Evolutionary conservation across 2,329 filamentous ascomycete species (phyloP).

Genomic region (Dactylella cylindrospora): DNA sequence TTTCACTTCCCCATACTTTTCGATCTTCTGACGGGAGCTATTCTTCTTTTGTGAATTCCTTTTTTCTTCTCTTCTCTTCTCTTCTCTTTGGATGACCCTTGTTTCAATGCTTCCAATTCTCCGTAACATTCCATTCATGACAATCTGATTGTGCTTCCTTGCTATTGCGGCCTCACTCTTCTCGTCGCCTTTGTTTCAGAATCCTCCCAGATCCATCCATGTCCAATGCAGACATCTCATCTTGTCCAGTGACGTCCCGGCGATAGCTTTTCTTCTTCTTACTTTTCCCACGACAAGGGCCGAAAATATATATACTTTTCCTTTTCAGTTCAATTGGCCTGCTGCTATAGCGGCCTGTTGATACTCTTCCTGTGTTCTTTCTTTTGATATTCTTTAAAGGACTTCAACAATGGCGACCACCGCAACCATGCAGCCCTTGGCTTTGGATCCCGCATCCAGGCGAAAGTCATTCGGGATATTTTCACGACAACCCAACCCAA

Average conservation of each 20-base stretch:
- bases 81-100: not conserved
- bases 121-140: not conserved
- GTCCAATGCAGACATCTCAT: not conserved
- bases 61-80: no score
- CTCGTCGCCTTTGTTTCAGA: no score
- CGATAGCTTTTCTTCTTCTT: not conserved
- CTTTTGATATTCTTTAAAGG: not conserved
- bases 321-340: not conserved
- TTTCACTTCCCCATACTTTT: no score
- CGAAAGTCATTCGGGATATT: conserved; percentile 41
- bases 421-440: conserved; percentile 41
- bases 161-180: not conserved
- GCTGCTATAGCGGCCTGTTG: not conserved
- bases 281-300: not conserved
- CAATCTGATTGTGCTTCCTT: not conserved
- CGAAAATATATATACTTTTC: not conserved
- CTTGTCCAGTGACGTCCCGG: conserved; percentile 1
- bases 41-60: no score
- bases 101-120: not conserved
- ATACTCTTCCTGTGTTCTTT: not conserved
- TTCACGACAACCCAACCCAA: conserved; percentile 20
- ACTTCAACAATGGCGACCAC: conserved; percentile 18
- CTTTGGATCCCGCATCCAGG: conserved; percentile 36
- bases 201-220: no score
- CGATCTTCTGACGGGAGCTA: no score